A percentile compares a stretch with the other conserved stretches of the same genome.
Evolutionary conservation across 371 early-diverging fungal genomes (phyloP).

Genomic region (Coemansia sp.): DNA sequence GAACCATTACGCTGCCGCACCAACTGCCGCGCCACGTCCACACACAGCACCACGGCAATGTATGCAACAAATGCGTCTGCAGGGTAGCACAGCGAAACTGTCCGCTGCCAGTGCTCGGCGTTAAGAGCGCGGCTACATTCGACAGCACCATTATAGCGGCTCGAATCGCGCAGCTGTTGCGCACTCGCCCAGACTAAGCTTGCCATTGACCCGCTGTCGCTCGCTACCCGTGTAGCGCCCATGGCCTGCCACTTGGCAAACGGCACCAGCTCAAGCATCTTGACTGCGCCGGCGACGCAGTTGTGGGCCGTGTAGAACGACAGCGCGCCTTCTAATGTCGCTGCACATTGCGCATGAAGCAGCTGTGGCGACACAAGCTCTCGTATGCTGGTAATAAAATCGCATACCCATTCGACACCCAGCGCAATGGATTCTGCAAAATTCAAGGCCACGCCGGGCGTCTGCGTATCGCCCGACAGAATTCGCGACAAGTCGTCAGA

Average conservation of each 20-base stretch:
- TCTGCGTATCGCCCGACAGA: constrained; percentile 1
- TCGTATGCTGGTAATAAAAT: constrained; percentile 17
- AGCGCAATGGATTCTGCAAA: neutral
- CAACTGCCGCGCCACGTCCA: constrained; percentile 6
- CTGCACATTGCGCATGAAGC: constrained; percentile 22
- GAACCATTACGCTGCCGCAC: neutral
- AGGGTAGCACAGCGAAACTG: constrained; percentile 32
- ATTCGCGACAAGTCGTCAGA: constrained; percentile 12
- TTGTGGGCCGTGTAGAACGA: neutral
- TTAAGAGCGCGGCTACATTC: neutral
- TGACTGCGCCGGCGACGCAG: neutral
- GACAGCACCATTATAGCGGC: too few relatives aligned
- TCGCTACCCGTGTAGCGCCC: constrained; percentile 6
- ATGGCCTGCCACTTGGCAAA: constrained; percentile 22
- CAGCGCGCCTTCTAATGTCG: constrained; percentile 15
- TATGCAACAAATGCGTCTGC: constrained; percentile 26
- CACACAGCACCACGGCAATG: constrained; percentile 10
- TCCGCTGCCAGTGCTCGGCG: constrained; percentile 19
- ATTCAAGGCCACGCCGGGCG: neutral
- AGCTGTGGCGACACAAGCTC: constrained; percentile 6
- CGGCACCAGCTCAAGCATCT: neutral
- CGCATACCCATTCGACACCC: constrained; percentile 25
- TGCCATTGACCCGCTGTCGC: constrained; percentile 5
- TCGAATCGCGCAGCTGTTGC: constrained; percentile 6
- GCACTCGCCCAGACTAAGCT: constrained; percentile 24